These are phyloP conservation scores for Salvia splendens DNA, from an alignment of 257 asterid genomes.

Conservation along the genomic window DNA sequence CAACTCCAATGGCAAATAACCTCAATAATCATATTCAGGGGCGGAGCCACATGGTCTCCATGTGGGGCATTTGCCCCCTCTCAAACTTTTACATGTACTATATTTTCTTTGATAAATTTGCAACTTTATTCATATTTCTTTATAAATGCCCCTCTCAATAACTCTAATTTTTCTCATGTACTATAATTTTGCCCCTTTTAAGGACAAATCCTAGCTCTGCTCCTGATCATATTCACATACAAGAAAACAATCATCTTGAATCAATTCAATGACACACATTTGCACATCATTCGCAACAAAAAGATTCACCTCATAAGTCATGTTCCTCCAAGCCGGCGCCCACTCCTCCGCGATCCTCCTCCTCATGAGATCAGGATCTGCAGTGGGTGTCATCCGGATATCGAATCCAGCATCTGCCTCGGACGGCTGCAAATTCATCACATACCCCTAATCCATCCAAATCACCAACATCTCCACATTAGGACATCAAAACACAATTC, in stretches of 20 bases:
- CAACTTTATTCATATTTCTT: no score
- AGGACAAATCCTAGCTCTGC: no score
- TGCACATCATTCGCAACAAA: not conserved
- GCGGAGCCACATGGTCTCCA: no score
- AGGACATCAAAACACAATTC: slow-evolving; percentile 22
- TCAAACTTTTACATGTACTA: no score
- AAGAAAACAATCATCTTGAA: not conserved
- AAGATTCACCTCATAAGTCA: slow-evolving; percentile 67
- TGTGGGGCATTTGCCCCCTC: no score
- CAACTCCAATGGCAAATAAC: not conserved
- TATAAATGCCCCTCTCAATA: no score
- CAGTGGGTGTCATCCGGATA: slow-evolving; percentile 81
- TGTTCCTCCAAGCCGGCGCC: slow-evolving; percentile 93
- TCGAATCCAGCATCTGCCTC: slow-evolving; percentile 95
- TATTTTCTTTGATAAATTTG: no score
- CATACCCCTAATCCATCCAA: slow-evolving; percentile 61
- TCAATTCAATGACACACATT: slow-evolving; percentile 3
- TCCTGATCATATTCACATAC: not conserved
- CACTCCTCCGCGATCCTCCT: slow-evolving; percentile 78
- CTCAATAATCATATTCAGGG: slow-evolving; percentile 9
- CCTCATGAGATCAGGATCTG: slow-evolving; percentile 67
- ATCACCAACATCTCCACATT: slow-evolving; percentile 17
- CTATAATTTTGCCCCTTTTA: no score
- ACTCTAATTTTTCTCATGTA: no score
- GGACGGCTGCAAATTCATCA: slow-evolving; percentile 96